Conservation (phyloP, 371 early-diverging fungal genomes). For the Chytridium lagenaria region DNA sequence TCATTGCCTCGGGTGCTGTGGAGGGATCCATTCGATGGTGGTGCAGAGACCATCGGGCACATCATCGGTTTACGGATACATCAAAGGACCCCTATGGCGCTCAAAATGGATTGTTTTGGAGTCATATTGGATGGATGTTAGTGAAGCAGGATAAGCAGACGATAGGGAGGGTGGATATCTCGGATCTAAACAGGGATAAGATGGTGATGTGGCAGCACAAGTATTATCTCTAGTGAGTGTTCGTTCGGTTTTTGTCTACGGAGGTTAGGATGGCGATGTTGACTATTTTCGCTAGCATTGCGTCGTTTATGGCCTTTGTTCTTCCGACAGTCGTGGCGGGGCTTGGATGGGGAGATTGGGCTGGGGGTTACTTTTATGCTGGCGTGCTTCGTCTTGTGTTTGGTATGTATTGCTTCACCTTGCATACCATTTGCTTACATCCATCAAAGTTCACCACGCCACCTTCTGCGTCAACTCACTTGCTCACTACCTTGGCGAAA, state of each 20-base stretch:
- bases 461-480: slow-evolving; percentile 88
- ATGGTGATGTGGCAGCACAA: slow-evolving; percentile 85
- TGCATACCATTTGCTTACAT: background rate
- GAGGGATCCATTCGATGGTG: slow-evolving; percentile 56
- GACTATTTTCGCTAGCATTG: slow-evolving; percentile 46
- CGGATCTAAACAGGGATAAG: slow-evolving; percentile 81
- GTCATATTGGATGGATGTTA: slow-evolving; percentile 93
- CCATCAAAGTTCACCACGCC: slow-evolving; percentile 76
- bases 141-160: slow-evolving; percentile 72
- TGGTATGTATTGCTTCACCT: slow-evolving; percentile 1
- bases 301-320: slow-evolving; percentile 73
- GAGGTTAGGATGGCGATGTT: background rate
- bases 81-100: slow-evolving; percentile 90
- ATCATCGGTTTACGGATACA: slow-evolving; percentile 93
- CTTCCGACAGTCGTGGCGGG: slow-evolving; percentile 85
- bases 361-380: slow-evolving; percentile 89
- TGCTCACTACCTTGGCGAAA: slow-evolving; percentile 54
- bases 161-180: slow-evolving; percentile 82
- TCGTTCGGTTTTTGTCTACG: background rate
- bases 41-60: slow-evolving; percentile 70
- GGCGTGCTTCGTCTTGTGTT: slow-evolving; percentile 79
- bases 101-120: slow-evolving; percentile 82
- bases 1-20: slow-evolving; percentile 47
- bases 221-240: slow-evolving; percentile 65
- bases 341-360: slow-evolving; percentile 88